phyloP scores from a whole-genome alignment of 2,329 filamentous ascomycete species.

The Hymenoscyphus albidus region DNA sequence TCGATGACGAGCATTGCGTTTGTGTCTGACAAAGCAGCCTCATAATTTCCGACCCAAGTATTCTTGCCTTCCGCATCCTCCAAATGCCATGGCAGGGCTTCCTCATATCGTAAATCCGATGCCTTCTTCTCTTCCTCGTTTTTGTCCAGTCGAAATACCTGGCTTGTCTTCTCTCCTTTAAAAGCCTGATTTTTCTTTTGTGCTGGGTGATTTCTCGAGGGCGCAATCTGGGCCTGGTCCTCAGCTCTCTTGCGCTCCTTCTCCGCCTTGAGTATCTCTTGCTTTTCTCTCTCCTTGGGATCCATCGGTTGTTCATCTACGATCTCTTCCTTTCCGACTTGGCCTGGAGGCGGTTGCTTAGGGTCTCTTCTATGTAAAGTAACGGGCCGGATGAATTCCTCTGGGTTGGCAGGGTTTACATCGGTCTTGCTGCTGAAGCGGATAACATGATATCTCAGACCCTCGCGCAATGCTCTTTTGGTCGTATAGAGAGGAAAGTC shows the following conservation, averaged over 20 bases:
- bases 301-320: conserved; percentile 42
- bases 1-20: conserved; percentile 76
- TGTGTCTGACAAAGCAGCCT: conserved; percentile 80
- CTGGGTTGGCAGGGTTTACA: conserved; percentile 65
- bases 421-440: conserved; percentile 61
- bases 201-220: conserved; percentile 58
- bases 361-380: conserved; percentile 87
- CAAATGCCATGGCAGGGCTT: conserved; percentile 92
- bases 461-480: conserved; percentile 74
- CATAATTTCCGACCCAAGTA: conserved; percentile 87
- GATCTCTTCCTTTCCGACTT: conserved; percentile 58
- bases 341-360: conserved; percentile 60
- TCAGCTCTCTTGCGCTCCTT: conserved; percentile 81
- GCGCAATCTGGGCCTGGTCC: conserved; percentile 90
- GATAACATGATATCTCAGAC: conserved; percentile 82
- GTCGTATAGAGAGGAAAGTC: conserved; percentile 76
- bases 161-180: conserved; percentile 79
- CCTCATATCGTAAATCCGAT: conserved; percentile 77
- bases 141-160: conserved; percentile 77
- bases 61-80: conserved; percentile 97
- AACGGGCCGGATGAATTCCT: conserved; percentile 83
- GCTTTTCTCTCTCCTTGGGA: conserved; percentile 56
- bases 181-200: conserved; percentile 52
- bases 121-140: conserved; percentile 67
- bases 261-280: conserved; percentile 71